phyloP scores from a whole-genome alignment of 108 stramenopile genomes.

The Craspedostauros australis region DNA sequence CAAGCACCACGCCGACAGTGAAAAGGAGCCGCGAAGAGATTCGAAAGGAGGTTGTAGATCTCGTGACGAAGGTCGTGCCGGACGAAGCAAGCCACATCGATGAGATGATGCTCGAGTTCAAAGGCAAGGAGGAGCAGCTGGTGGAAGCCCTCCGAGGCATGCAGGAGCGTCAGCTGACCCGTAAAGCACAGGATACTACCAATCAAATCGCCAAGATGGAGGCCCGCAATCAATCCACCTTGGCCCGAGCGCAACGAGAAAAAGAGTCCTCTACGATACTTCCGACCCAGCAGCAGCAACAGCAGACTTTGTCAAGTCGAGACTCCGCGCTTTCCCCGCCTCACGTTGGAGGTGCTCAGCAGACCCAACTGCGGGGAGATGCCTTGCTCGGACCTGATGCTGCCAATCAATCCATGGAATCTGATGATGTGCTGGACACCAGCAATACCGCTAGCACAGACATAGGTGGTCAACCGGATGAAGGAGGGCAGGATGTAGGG shows the following conservation, averaged over 20 bases:
- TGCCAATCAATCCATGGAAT: not conserved
- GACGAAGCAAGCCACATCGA: constrained; percentile 64
- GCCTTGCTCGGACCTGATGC: not conserved
- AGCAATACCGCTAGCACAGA: not conserved
- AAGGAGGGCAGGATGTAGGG: not conserved
- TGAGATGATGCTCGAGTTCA: constrained; percentile 66
- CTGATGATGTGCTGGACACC: not conserved
- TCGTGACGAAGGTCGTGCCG: constrained; percentile 51
- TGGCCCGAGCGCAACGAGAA: not conserved
- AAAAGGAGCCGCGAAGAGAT: constrained; percentile 30
- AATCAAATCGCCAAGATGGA: constrained; percentile 34
- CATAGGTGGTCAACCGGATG: not conserved
- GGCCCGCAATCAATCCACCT: too few species aligned
- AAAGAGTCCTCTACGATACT: not conserved
- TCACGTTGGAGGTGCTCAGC: not conserved
- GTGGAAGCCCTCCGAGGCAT: constrained; percentile 56
- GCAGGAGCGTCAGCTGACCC: constrained; percentile 53
- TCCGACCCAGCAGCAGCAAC: not conserved
- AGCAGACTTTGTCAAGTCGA: not conserved
- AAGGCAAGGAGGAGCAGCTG: constrained; percentile 52
- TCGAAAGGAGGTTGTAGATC: constrained; percentile 37
- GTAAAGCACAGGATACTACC: constrained; percentile 41
- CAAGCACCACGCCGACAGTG: constrained; percentile 5
- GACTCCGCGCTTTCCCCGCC: not conserved
- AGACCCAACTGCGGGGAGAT: too few species aligned